These are phyloP conservation scores for Bauhinia variegata DNA, from an alignment of 306 rosid species.

Conservation along the genomic window DNA sequence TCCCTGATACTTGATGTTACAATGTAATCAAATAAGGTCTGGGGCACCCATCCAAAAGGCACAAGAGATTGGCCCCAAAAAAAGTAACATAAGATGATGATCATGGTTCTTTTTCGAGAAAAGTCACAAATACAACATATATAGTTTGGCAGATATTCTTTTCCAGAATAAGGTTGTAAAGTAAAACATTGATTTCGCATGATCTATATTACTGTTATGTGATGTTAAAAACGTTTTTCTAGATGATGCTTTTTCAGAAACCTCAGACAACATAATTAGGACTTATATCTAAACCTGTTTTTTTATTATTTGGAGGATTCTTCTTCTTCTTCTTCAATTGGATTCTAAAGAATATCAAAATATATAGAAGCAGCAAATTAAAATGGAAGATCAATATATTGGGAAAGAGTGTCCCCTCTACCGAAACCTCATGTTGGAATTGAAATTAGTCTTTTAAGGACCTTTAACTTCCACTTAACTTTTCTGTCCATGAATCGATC, in stretches of 20 bases:
- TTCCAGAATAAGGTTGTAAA: too few species aligned
- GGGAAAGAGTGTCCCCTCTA: slow-evolving; percentile 51
- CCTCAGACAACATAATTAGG: slow-evolving; percentile 38
- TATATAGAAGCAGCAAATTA: not conserved
- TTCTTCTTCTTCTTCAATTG: slow-evolving; percentile 28
- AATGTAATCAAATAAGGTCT: slow-evolving; percentile 14
- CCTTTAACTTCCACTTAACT: slow-evolving; percentile 26
- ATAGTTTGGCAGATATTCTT: too few species aligned
- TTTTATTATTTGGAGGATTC: slow-evolving; percentile 25
- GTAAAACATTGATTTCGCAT: too few species aligned
- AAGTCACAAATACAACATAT: too few species aligned
- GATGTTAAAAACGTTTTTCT: slow-evolving; percentile 15
- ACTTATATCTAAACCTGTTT: too few species aligned
- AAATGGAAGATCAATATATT: too few species aligned
- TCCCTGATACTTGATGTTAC: slow-evolving; percentile 23
- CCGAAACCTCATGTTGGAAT: slow-evolving; percentile 60
- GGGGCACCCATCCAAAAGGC: slow-evolving; percentile 30
- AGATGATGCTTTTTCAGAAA: slow-evolving; percentile 28
- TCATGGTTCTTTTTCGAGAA: too few species aligned
- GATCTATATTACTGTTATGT: not conserved
- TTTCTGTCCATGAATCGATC: not conserved
- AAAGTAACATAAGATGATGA: too few species aligned
- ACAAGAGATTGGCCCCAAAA: too few species aligned
- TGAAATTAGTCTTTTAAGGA: slow-evolving; percentile 31
- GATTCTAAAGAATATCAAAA: slow-evolving; percentile 9